These are phyloP conservation scores for Trametes versicolor DNA, from an alignment of 1,284 basidiomycete genomes.

Conservation along the genomic window DNA sequence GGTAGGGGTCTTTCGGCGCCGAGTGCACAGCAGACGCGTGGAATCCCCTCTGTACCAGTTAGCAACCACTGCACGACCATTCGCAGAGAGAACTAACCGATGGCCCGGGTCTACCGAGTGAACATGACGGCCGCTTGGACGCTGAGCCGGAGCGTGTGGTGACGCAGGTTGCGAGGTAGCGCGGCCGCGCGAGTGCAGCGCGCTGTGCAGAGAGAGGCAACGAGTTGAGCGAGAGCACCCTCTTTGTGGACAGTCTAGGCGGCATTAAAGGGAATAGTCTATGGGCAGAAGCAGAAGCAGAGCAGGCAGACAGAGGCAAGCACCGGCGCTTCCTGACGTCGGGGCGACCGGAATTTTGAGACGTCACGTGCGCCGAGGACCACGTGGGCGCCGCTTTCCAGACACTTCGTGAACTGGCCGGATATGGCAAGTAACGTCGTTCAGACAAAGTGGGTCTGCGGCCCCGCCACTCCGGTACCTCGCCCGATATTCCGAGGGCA, in stretches of 20 bases:
- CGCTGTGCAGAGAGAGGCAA: slow-evolving; percentile 62
- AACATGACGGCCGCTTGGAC: slow-evolving; percentile 20
- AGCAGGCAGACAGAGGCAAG: slow-evolving; percentile 6
- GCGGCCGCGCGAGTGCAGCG: slow-evolving; percentile 43
- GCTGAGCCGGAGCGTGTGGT: slow-evolving; percentile 19
- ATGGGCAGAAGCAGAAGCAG: slow-evolving; percentile 22
- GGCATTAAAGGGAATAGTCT: slow-evolving; percentile 46
- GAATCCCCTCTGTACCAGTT: slow-evolving; percentile 67
- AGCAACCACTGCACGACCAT: slow-evolving; percentile 6
- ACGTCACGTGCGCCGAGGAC: slow-evolving; percentile 19
- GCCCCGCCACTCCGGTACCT: slow-evolving; percentile 10
- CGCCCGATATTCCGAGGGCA: slow-evolving; percentile 11
- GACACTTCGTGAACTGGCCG: slow-evolving; percentile 28
- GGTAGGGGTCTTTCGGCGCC: slow-evolving; percentile 91
- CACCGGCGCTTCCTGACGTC: slow-evolving; percentile 25
- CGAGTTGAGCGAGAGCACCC: slow-evolving; percentile 65
- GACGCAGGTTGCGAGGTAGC: slow-evolving; percentile 51
- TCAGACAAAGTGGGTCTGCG: neutral
- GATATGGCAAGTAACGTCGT: slow-evolving; percentile 22
- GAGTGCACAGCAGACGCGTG: slow-evolving; percentile 70
- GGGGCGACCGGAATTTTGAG: slow-evolving; percentile 30
- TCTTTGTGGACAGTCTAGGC: slow-evolving; percentile 57
- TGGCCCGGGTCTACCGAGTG: slow-evolving; percentile 18
- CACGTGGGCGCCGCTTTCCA: slow-evolving; percentile 24
- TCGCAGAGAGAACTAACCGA: slow-evolving; percentile 16